Base-by-base conservation (phyloP, 2,329 filamentous ascomycete species). In the Cercospora nicotianae region DNA sequence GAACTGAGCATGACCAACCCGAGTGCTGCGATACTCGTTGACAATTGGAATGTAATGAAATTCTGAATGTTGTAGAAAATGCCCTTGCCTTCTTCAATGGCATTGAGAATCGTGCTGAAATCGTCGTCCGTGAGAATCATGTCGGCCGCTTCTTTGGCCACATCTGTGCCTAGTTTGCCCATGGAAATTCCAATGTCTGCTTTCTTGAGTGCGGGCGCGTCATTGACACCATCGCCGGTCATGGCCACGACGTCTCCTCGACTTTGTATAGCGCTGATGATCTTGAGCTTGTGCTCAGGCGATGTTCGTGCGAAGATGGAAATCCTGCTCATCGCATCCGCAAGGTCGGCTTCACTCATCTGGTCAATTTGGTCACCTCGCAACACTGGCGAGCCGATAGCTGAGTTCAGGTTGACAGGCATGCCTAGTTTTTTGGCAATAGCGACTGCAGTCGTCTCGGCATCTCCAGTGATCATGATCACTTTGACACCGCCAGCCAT, bases 11-110 rank as follows among this genome's bases (percentile, higher is more conserved):
- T 88, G 18, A 99, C 95, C 64, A 99, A 85, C 67, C 91, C 93
- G 72, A 99, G 84, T 69, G 95, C 93, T 64, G 96, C 95, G 20
- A 96, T 95, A 78, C 93, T 97, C 59, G 95, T 99, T 80, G 94
- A 97, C 67, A 99, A 87, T 82, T 99, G 96, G 81, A 99, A 99
- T 0, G 95, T 98, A 71, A 99, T 86, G 81, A 99, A 99, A 80
- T 99, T 99, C 78, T 99, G 95, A 73, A 99, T 98, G 80, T 99
- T 99, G 86, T 95, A 97, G 81, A 99, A 99, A 74, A 99, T 99
- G 65, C 94, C 95, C 80, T 99, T 99, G 80, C 95, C 96, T 82
- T 99, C 95, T 79, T 99, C 95, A 70, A 99, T 99, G 31, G 95
- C 95, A 68, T 90, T 91, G 10, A 99, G 85, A 70, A 99, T 99